Percentiles rank a stretch among this genome's conserved stretches.
Conservation (phyloP, 805 yeast species). For the Tetrapisispora phaffii region DNA sequence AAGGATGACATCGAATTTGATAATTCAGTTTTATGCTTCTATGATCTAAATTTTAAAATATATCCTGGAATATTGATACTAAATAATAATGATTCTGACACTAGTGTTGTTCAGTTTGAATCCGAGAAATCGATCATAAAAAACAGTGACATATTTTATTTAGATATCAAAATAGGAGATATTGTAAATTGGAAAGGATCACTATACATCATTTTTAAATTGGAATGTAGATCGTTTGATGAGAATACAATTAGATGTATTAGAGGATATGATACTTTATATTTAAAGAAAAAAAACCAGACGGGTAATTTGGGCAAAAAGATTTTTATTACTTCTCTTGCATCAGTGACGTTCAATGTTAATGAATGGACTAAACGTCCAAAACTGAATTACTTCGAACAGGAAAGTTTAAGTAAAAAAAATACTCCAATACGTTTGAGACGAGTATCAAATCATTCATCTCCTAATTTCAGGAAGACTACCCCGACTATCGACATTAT, state of each 20-base stretch:
- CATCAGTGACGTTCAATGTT: conserved; percentile 27
- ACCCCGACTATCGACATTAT: not conserved
- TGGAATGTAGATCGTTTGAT: conserved; percentile 25
- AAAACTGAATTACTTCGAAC: conserved; percentile 13
- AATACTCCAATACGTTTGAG: conserved; percentile 19
- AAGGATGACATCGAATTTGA: conserved; percentile 22
- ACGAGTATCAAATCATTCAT: conserved; percentile 5
- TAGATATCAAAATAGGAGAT: conserved; percentile 54
- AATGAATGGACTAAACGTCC: conserved; percentile 30
- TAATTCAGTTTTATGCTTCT: conserved; percentile 45
- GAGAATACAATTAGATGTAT: conserved; percentile 38
- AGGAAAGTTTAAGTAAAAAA: conserved; percentile 5
- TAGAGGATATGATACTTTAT: conserved; percentile 50
- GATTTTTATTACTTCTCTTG: conserved; percentile 18
- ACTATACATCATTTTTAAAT: conserved; percentile 38
- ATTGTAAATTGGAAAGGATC: conserved; percentile 31
- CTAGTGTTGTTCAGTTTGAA: conserved; percentile 16
- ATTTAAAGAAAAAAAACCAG: conserved; percentile 25
- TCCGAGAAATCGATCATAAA: conserved; percentile 12
- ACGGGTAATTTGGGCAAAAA: conserved; percentile 15
- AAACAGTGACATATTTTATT: conserved; percentile 31
- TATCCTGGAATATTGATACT: conserved; percentile 40
- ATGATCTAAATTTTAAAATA: conserved; percentile 33
- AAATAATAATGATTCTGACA: conserved; percentile 12
- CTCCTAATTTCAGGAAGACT: conserved; percentile 7